Conservation (phyloP, 2,329 filamentous ascomycete genomes). For the Fusarium concolor region DNA sequence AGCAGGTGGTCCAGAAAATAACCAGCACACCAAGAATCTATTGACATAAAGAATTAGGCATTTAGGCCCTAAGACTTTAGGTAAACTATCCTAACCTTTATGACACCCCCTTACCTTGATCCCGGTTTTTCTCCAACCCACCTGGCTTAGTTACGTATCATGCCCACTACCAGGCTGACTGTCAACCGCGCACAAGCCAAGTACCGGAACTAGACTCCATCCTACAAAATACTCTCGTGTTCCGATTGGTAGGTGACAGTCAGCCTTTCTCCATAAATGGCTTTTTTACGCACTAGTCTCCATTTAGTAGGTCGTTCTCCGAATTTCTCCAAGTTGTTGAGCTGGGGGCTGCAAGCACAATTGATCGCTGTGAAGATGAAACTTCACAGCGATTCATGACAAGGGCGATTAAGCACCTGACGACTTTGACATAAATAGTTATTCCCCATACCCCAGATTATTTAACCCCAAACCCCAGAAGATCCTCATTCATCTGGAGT, state of each 20-base stretch:
- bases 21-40: no score
- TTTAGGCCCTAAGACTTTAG: no score
- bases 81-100: no score
- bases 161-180: conserved; percentile 12
- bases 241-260: conserved; percentile 15
- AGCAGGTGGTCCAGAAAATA: no score
- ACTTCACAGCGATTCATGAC: not conserved
- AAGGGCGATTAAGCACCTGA: not conserved
- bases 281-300: not conserved
- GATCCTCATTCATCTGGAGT: conserved; percentile 3
- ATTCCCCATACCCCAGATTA: conserved; percentile 24
- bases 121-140: no score
- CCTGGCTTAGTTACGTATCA: not conserved
- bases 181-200: conserved; percentile 12
- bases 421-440: conserved; percentile 14
- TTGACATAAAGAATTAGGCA: no score
- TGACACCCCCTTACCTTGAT: no score
- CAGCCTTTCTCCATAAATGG: not conserved
- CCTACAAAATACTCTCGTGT: not conserved
- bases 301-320: not conserved
- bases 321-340: conserved; percentile 1
- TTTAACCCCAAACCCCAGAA: conserved; percentile 2
- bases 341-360: not conserved
- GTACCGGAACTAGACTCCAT: not conserved
- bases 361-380: conserved; percentile 6